Conservation (phyloP, 495 filamentous ascomycete species). For the Neurospora sp. region DNA sequence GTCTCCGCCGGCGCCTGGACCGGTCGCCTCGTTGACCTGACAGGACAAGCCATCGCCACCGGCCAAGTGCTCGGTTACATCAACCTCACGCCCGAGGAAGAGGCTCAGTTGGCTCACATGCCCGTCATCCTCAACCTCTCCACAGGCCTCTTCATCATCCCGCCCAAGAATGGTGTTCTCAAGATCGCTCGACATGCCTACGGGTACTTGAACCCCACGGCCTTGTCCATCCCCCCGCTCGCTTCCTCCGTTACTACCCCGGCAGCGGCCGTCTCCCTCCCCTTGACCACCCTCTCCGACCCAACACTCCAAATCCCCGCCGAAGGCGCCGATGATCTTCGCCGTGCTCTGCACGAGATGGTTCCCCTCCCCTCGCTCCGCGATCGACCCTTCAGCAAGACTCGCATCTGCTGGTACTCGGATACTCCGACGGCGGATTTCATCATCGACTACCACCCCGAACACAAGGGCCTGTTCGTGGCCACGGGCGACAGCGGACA, state of each 20-base stretch:
- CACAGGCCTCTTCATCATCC: slow-evolving; percentile 75
- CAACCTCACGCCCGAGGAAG: slow-evolving; percentile 56
- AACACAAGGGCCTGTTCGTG: slow-evolving; percentile 57
- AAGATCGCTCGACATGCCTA: slow-evolving; percentile 77
- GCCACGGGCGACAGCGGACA: slow-evolving; percentile 82
- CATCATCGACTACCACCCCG: slow-evolving; percentile 67
- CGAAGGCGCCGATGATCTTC: slow-evolving; percentile 53
- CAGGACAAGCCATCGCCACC: slow-evolving; percentile 63
- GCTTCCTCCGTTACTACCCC: slow-evolving; percentile 18
- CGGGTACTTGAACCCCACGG: slow-evolving; percentile 67
- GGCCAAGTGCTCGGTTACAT: slow-evolving; percentile 78
- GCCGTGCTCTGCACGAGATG: slow-evolving; percentile 49
- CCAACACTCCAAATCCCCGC: slow-evolving; percentile 36
- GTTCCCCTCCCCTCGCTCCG: slow-evolving; percentile 46
- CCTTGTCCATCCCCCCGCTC: slow-evolving; percentile 32
- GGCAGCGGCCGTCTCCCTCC: slow-evolving; percentile 28
- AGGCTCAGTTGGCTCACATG: slow-evolving; percentile 48
- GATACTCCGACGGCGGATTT: slow-evolving; percentile 78
- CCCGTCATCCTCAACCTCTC: slow-evolving; percentile 73
- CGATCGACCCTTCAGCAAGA: slow-evolving; percentile 53
- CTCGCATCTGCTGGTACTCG: slow-evolving; percentile 82
- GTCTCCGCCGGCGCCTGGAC: slow-evolving; percentile 86
- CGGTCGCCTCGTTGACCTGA: slow-evolving; percentile 60
- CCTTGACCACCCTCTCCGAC: slow-evolving; percentile 35
- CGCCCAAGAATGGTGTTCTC: slow-evolving; percentile 56